Evolutionary conservation across 83 land plant genomes (phyloP).

Genomic region (Larix sibirica): DNA sequence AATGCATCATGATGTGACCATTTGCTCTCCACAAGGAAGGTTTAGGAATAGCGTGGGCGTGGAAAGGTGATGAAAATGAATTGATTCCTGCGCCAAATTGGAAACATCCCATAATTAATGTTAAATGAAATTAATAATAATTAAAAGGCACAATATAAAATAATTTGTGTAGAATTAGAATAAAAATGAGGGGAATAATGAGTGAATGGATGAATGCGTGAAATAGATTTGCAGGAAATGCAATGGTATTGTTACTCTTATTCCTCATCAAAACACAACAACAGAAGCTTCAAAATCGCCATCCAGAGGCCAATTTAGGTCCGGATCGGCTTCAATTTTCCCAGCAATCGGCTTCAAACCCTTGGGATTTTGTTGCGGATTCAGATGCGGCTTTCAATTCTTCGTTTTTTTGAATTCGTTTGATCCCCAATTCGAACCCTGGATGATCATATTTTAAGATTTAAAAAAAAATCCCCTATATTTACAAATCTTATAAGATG

Average conservation of each 20-base stretch:
- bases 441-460: background rate
- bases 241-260: background rate
- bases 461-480: background rate
- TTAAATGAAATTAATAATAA: background rate
- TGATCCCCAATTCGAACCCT: background rate
- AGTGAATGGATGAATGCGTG: background rate
- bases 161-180: background rate
- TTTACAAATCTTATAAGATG: background rate
- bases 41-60: conserved; percentile 11
- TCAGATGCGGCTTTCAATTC: background rate
- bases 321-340: conserved; percentile 2
- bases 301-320: too few relatives aligned
- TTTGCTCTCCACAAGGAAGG: background rate
- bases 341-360: conserved; percentile 5
- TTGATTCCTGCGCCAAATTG: background rate
- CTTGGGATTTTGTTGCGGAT: conserved; percentile 1
- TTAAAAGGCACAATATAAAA: background rate
- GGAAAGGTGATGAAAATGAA: conserved; percentile 13
- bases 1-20: background rate
- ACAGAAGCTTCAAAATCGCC: background rate
- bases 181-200: background rate
- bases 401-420: background rate
- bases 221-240: conserved; percentile 3
- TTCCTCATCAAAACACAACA: background rate
- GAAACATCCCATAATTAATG: background rate